A percentile compares a stretch with the other conserved stretches of the same genome.
phyloP scores from a whole-genome alignment of 2,329 filamentous ascomycete species.

The Pseudocercospora fuligena region DNA sequence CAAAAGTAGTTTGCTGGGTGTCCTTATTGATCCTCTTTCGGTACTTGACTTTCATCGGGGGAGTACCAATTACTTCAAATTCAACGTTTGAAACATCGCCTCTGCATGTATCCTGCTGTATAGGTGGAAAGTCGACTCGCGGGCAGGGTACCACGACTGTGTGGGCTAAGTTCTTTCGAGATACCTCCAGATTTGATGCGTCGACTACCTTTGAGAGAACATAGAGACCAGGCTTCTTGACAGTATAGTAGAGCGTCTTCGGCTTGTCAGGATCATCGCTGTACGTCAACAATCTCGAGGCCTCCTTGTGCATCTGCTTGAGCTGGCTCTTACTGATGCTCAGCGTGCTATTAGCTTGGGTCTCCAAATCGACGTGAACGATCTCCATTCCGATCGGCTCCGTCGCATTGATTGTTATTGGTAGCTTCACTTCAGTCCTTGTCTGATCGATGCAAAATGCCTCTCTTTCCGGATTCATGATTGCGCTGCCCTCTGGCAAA shows the following conservation, averaged over 20 bases:
- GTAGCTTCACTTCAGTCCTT: constrained; percentile 68
- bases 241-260: constrained; percentile 66
- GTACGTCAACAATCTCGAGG: constrained; percentile 61
- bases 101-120: constrained; percentile 73
- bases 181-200: constrained; percentile 82
- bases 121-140: constrained; percentile 71
- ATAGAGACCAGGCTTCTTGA: constrained; percentile 90
- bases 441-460: constrained; percentile 78
- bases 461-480: constrained; percentile 80
- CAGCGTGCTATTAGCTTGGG: constrained; percentile 78
- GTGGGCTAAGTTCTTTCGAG: constrained; percentile 67
- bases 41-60: constrained; percentile 91
- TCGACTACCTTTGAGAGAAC: constrained; percentile 83
- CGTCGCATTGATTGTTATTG: constrained; percentile 92
- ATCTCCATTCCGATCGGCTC: constrained; percentile 86
- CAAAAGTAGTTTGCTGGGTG: constrained; percentile 83
- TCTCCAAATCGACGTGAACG: constrained; percentile 83
- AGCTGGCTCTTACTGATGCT: constrained; percentile 75
- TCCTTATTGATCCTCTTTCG: constrained; percentile 84
- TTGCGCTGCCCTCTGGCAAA: constrained; percentile 86
- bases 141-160: constrained; percentile 88
- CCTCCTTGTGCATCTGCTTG: constrained; percentile 73
- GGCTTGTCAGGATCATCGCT: constrained; percentile 47
- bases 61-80: constrained; percentile 83
- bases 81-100: constrained; percentile 86